These are phyloP conservation scores for Pseudogymnoascus sp. DNA, from an alignment of 2,329 filamentous ascomycete species.

Conservation along the genomic window DNA sequence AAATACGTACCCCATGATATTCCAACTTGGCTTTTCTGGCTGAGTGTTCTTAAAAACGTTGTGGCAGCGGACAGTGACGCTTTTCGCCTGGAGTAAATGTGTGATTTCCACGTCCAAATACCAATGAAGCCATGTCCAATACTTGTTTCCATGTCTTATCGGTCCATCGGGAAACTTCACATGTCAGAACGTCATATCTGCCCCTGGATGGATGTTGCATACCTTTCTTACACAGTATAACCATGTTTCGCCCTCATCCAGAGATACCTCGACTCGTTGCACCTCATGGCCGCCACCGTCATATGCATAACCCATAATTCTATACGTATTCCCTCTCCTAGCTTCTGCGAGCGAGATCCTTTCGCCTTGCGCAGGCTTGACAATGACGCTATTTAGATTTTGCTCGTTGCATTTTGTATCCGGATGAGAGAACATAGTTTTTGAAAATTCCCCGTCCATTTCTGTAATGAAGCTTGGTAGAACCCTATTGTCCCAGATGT, in stretches of 20 bases:
- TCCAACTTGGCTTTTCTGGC: slow-evolving; percentile 40
- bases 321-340: slow-evolving; percentile 35
- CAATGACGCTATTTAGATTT: slow-evolving; percentile 42
- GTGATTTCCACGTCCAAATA: slow-evolving; percentile 41
- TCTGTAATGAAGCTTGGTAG: slow-evolving; percentile 42
- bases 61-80: slow-evolving; percentile 40
- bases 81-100: slow-evolving; percentile 36
- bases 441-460: slow-evolving; percentile 40
- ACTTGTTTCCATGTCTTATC: slow-evolving; percentile 45
- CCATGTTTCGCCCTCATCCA: slow-evolving; percentile 42
- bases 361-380: slow-evolving; percentile 40
- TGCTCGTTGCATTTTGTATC: slow-evolving; percentile 43
- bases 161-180: slow-evolving; percentile 39
- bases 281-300: slow-evolving; percentile 44
- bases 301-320: slow-evolving; percentile 42
- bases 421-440: slow-evolving; percentile 40
- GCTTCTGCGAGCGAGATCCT: slow-evolving; percentile 34
- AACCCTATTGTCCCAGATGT: slow-evolving; percentile 44
- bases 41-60: slow-evolving; percentile 46
- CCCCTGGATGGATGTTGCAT: background rate
- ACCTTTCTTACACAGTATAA: slow-evolving; percentile 37
- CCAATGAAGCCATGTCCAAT: slow-evolving; percentile 49
- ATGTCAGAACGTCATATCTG: slow-evolving; percentile 19
- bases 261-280: slow-evolving; percentile 41
- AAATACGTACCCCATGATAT: slow-evolving; percentile 33